A percentile compares a stretch with the other conserved stretches of the same genome.
These are phyloP conservation scores for Acanthamoeba polyphaga DNA, from an alignment of 208 protist species.

Conservation along the genomic window DNA sequence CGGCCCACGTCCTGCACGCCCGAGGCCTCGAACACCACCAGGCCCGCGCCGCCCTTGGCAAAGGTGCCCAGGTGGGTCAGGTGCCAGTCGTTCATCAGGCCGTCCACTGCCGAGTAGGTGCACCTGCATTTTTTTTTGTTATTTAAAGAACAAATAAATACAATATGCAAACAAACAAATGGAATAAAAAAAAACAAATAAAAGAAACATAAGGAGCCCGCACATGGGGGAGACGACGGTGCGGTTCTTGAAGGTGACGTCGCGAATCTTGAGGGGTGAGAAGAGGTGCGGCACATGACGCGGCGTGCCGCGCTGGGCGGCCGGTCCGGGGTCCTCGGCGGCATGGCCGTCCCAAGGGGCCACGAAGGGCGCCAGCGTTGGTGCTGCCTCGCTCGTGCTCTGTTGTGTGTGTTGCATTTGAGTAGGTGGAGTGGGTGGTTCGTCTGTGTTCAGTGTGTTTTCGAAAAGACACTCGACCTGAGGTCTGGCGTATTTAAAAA, in stretches of 20 bases:
- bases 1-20: conserved; percentile 77
- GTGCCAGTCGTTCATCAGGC: conserved; percentile 82
- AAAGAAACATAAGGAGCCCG: not conserved
- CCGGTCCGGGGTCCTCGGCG: not conserved
- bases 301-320: not conserved
- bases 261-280: conserved; percentile 73
- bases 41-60: conserved; percentile 77
- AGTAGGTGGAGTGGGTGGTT: not conserved
- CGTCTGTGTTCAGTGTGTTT: not conserved
- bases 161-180: too few relatives aligned
- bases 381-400: too few relatives aligned
- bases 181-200: not conserved
- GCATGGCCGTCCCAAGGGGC: not conserved
- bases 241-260: conserved; percentile 83
- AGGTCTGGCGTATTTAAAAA: too few relatives aligned
- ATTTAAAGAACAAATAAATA: too few relatives aligned
- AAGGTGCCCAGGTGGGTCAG: conserved; percentile 77
- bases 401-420: not conserved
- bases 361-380: not conserved
- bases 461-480: too few relatives aligned
- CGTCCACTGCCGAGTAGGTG: conserved; percentile 81
- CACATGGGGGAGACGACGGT: conserved; percentile 83
- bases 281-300: conserved; percentile 76
- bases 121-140: too few relatives aligned
- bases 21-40: conserved; percentile 82